Evolutionary conservation across 129 eudicot species (phyloP), one percentile per base, ranked within the genome.

Genomic region (Deinandra increscens): DNA sequence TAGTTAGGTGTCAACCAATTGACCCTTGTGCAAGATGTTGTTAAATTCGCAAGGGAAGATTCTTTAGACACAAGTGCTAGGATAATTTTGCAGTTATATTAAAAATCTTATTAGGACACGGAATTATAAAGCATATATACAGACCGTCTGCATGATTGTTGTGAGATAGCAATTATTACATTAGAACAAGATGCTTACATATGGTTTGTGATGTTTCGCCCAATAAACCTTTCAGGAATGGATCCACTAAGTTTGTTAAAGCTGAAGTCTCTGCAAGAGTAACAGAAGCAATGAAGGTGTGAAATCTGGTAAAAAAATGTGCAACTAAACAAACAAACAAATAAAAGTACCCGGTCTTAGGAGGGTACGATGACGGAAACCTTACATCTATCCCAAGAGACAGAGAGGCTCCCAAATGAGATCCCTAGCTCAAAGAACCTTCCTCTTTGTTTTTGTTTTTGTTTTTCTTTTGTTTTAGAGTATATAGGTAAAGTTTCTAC

Each of bases 251-350:
- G 55, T 60, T 68, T 79, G 79, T 84, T 84, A 54, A 80, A 81
- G 79, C 81, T 84, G 15, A 84, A 66, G 76, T 84, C 86, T 58
- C 89, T 84, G 74, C 72, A 81, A 72, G 12, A 54, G 33, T 4
- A 66, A 65, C 64, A 46, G 19, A 50, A 56, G 64, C 29, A 41
- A 71, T 58, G 29, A 55, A 2, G 18, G 44, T 64, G 66, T 43
- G 9, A 29, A 44, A 20, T 50, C 1, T 39, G 42, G 20, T n/a
- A 65, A 42, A 54, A 23, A 22, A 41, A 13, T 58, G 15, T 23
- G n/a, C n/a, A 59, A 58, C 5, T 43, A 45, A 45, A 15, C 4
- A 15, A 14, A 11, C 7, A 2, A 9, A 43, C 23, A 65, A 9
- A 48, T 5, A n/a, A 48, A 31, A 4, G 29, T 29, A 4, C 64